Evolutionary conservation across 2,329 filamentous ascomycete genomes (phyloP).

Genomic region (Elsinoe batatas): DNA sequence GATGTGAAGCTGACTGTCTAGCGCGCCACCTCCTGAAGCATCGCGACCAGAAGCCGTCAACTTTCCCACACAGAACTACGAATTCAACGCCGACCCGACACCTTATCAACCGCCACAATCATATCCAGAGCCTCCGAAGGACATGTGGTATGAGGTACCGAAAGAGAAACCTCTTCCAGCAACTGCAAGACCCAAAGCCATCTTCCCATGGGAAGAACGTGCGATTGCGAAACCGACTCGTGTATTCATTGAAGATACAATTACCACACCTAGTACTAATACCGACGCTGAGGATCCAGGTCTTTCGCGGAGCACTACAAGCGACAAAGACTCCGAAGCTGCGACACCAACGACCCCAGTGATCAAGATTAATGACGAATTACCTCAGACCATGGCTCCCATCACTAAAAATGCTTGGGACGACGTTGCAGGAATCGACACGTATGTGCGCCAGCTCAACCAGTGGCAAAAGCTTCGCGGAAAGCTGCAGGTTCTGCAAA

Average conservation of each 20-base stretch:
- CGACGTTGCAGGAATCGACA: slow-evolving; percentile 74
- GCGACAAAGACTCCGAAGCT: slow-evolving; percentile 14
- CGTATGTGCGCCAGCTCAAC: slow-evolving; percentile 67
- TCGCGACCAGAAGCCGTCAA: slow-evolving; percentile 78
- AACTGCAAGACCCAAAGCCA: slow-evolving; percentile 50
- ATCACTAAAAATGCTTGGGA: slow-evolving; percentile 80
- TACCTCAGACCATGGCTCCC: slow-evolving; percentile 54
- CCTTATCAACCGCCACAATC: slow-evolving; percentile 67
- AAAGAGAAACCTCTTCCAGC: slow-evolving; percentile 46
- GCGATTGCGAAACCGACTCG: slow-evolving; percentile 54
- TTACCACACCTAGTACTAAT: slow-evolving; percentile 16
- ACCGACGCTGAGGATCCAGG: slow-evolving; percentile 27
- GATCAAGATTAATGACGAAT: slow-evolving; percentile 38
- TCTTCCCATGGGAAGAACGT: slow-evolving; percentile 86
- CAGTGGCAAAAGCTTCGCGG: slow-evolving; percentile 50
- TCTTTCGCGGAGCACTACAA: slow-evolving; percentile 17
- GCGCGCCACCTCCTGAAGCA: slow-evolving; percentile 42
- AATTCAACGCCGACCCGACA: slow-evolving; percentile 66
- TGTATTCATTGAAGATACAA: slow-evolving; percentile 51
- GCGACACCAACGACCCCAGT: slow-evolving; percentile 34
- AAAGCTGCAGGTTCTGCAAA: slow-evolving; percentile 22
- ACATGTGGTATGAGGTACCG: slow-evolving; percentile 84
- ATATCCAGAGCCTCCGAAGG: slow-evolving; percentile 73
- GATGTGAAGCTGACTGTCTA: slow-evolving; percentile 11
- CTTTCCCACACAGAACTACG: slow-evolving; percentile 68